These are phyloP conservation scores for Diaporthe vaccinii DNA, from an alignment of 2,329 filamentous ascomycete genomes.

Conservation along the genomic window DNA sequence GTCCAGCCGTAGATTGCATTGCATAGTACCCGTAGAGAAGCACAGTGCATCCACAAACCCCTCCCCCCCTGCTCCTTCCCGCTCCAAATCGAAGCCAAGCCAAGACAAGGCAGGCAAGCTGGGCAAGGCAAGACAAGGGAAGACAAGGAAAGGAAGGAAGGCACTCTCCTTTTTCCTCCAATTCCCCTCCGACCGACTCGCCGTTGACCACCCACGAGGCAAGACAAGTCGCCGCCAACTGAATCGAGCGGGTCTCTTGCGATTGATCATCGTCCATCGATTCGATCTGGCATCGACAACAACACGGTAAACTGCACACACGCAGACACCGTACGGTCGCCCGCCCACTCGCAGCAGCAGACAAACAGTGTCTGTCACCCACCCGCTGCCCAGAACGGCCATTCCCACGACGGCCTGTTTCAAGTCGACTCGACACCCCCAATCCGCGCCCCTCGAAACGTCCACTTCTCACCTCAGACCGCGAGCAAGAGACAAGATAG, in stretches of 20 bases:
- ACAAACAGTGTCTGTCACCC: slow-evolving; percentile 6
- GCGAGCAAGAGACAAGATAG: not conserved
- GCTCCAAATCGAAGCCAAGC: slow-evolving; percentile 15
- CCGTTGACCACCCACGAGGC: slow-evolving; percentile 17
- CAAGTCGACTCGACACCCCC: slow-evolving; percentile 37
- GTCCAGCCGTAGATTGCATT: slow-evolving; percentile 7
- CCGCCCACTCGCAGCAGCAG: not conserved
- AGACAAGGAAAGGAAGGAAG: slow-evolving; percentile 6
- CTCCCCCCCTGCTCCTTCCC: slow-evolving; percentile 28
- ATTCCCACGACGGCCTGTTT: slow-evolving; percentile 40
- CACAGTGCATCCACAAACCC: slow-evolving; percentile 30
- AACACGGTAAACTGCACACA: not conserved
- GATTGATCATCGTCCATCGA: slow-evolving; percentile 28
- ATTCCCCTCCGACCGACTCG: slow-evolving; percentile 12
- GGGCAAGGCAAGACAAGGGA: slow-evolving; percentile 13
- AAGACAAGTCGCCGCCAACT: slow-evolving; percentile 28
- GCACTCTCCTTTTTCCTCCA: slow-evolving; percentile 4
- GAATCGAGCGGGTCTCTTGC: slow-evolving; percentile 29
- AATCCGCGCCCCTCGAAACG: slow-evolving; percentile 36
- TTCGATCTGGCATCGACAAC: slow-evolving; percentile 32
- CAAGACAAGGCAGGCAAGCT: slow-evolving; percentile 9
- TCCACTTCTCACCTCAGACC: slow-evolving; percentile 36
- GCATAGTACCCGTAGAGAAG: slow-evolving; percentile 3
- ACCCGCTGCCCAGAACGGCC: slow-evolving; percentile 33
- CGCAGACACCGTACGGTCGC: not conserved